These are phyloP conservation scores for Yamadazyma membranifaciens DNA, from an alignment of 1,139 yeast species.

Conservation along the genomic window DNA sequence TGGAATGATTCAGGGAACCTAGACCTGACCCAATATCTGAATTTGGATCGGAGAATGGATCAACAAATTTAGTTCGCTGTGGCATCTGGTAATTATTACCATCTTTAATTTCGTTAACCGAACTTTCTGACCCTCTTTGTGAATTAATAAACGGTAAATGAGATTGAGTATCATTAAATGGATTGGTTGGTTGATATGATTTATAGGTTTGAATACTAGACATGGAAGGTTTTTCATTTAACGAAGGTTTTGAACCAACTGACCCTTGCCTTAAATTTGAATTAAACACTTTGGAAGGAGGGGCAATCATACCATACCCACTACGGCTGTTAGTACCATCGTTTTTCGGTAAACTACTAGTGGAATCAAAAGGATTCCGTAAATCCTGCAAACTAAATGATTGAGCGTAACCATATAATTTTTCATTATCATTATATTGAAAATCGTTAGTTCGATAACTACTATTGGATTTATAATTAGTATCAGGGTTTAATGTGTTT, in stretches of 20 bases:
- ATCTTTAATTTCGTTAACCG: not conserved
- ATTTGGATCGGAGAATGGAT: not conserved
- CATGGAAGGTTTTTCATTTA: not conserved
- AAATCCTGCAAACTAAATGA: slow-evolving; percentile 12
- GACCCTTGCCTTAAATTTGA: not conserved
- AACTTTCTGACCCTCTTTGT: not conserved
- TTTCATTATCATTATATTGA: slow-evolving; percentile 16
- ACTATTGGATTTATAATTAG: not conserved
- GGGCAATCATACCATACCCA: not conserved
- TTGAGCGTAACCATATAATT: slow-evolving; percentile 7
- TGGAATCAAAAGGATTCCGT: slow-evolving; percentile 13
- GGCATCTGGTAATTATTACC: not conserved
- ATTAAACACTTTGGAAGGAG: slow-evolving; percentile 5
- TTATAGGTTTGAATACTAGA: not conserved
- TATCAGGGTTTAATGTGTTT: not conserved
- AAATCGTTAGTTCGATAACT: not conserved
- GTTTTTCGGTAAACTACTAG: not conserved
- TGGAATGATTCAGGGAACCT: too few species aligned
- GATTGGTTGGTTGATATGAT: slow-evolving; percentile 2
- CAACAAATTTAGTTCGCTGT: not conserved
- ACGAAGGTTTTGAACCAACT: not conserved
- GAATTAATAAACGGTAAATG: slow-evolving; percentile 1
- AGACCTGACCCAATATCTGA: not conserved
- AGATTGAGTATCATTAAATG: slow-evolving; percentile 6
- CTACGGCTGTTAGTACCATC: too few species aligned